Evolutionary conservation across 2,329 filamentous ascomycete species (phyloP), one percentile per base, ranked within the genome.

Genomic region (Cladosporium phlei): DNA sequence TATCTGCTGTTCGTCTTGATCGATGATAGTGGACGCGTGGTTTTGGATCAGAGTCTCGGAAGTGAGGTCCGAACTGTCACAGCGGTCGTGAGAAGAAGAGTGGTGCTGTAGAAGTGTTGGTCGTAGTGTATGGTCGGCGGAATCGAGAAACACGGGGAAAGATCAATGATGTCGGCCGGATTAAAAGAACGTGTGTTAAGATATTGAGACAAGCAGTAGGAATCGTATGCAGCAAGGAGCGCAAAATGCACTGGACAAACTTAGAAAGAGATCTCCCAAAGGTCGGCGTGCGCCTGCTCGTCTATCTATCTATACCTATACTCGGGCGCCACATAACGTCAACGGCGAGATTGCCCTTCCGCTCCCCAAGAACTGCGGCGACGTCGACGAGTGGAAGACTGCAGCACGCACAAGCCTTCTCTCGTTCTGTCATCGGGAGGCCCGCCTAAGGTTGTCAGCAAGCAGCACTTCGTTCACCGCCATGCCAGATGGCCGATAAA

Each of bases 261-360:
- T 39, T 29, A 20, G 39, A 45, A 45, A 25, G 22, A 21, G 17
- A 28, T 35, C 14, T 37, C 42, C 42, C 29, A 44, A 44, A 24
- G 35, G 21, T 21, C 14, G 32, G 42, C 42, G 42, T 34, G 42
- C 33, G 30, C 29, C 32, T 24, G 29, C 20, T 19, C 40, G 17
- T 21, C 42, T 28, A 40, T 21, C 25, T 40, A 45, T 35, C 30
- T 45, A 45, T 45, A 45, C 42, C 32, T 27, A 45, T 45, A 45
- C 42, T 33, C 24, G 33, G 24, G 17, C 42, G 42, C 42, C 42
- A 45, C 42, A 45, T 45, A 45, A 45, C 42, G 42, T 45, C 42
- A 45, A 45, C 42, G 42, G 42, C 42, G 32, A 45, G 29, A 45
- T 45, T 45, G 42, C 42, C 42, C 42, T 29, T 27, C 32, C 16